A percentile compares a stretch with the other conserved stretches of the same genome.
Conservation (phyloP, 345 rosid genomes). For the Populus ilicifolia region DNA sequence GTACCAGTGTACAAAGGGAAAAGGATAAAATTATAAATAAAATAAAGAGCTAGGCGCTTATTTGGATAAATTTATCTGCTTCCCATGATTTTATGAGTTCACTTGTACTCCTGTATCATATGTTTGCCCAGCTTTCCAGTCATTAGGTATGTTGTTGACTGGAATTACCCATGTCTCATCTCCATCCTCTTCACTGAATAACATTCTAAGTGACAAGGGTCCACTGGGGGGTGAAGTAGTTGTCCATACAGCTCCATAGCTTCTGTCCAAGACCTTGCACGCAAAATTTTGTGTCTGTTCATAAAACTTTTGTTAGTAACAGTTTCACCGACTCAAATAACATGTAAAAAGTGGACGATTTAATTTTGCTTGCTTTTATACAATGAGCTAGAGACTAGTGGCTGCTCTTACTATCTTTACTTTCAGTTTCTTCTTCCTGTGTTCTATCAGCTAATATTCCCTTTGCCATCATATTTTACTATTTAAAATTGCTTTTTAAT, state of each 20-base stretch:
- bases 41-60: background rate
- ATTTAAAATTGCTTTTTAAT: background rate
- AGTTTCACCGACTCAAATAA: background rate
- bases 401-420: background rate
- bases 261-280: conserved; percentile 57
- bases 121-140: conserved; percentile 61
- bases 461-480: background rate
- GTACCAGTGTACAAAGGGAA: background rate
- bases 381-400: background rate
- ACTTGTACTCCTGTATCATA: conserved; percentile 64
- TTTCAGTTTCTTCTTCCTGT: background rate
- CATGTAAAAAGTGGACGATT: background rate
- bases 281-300: conserved; percentile 46
- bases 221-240: conserved; percentile 57
- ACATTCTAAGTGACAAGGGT: conserved; percentile 55
- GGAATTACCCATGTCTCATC: conserved; percentile 64
- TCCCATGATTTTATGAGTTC: conserved; percentile 8
- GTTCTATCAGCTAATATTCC: background rate
- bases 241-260: conserved; percentile 55
- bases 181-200: conserved; percentile 52
- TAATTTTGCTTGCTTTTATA: too few species aligned
- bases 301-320: background rate
- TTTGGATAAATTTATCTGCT: background rate
- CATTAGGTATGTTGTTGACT: conserved; percentile 47
- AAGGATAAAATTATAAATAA: background rate